These are phyloP conservation scores for Fusarium anthophilum DNA, from an alignment of 2,329 filamentous ascomycete genomes.

Conservation along the genomic window DNA sequence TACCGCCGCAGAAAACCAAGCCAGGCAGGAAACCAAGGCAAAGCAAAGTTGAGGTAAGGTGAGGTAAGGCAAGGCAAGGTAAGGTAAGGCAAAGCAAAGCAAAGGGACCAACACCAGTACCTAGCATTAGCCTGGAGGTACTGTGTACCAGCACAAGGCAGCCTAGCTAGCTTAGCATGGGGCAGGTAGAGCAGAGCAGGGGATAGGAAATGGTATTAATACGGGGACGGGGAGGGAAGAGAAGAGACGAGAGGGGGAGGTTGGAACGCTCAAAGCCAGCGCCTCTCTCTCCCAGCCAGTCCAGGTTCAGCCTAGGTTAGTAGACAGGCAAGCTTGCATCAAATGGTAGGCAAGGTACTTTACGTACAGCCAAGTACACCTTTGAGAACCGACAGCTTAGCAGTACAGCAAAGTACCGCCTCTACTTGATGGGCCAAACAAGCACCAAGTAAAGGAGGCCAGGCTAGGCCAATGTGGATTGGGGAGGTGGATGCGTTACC, in stretches of 20 bases:
- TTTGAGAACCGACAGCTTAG: background rate
- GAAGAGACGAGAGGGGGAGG: background rate
- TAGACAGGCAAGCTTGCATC: background rate
- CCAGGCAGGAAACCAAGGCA: conserved; percentile 30
- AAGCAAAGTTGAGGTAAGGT: background rate
- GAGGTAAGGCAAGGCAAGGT: background rate
- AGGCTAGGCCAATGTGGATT: conserved; percentile 13
- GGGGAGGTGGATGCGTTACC: conserved; percentile 11
- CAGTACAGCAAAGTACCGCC: background rate
- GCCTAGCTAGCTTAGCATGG: conserved; percentile 1
- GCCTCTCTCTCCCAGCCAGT: conserved; percentile 4
- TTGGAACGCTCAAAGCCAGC: conserved; percentile 13
- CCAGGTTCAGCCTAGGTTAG: conserved; percentile 12
- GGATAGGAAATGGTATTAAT: background rate
- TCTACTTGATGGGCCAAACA: conserved; percentile 6
- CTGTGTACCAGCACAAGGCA: background rate
- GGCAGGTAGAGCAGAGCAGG: background rate
- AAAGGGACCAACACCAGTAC: conserved; percentile 5
- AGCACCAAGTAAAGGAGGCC: conserved; percentile 15
- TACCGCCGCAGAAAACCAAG: conserved; percentile 14
- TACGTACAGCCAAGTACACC: conserved; percentile 14
- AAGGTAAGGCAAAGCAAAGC: background rate
- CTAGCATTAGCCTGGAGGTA: background rate
- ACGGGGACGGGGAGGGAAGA: conserved; percentile 4
- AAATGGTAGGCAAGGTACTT: background rate